Evolutionary conservation across 2,329 filamentous ascomycete genomes (phyloP).

Genomic region (Fonsecaea erecta): DNA sequence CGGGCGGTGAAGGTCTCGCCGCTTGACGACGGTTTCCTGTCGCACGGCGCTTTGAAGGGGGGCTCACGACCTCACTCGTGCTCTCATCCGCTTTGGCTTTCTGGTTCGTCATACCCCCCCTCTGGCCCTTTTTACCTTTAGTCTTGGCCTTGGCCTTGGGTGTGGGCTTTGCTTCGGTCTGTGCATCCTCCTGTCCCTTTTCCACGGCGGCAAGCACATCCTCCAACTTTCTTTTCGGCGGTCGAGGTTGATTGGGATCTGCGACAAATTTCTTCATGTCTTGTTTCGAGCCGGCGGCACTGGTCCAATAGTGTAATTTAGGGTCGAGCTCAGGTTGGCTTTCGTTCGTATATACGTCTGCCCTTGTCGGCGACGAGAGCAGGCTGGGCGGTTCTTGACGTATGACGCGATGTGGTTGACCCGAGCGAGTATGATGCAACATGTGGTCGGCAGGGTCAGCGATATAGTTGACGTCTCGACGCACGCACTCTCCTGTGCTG

Average conservation of each 20-base stretch:
- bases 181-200: background rate
- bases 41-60: background rate
- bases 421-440: background rate
- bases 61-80: background rate
- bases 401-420: background rate
- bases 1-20: background rate
- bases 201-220: background rate
- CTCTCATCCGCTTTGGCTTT: background rate
- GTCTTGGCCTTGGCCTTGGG: background rate
- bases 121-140: background rate
- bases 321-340: background rate
- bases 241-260: background rate
- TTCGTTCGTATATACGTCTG: background rate
- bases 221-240: background rate
- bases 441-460: background rate
- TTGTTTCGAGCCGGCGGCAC: background rate
- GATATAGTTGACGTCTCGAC: background rate
- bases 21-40: background rate
- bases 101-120: background rate
- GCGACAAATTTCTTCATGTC: background rate
- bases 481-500: background rate
- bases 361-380: background rate
- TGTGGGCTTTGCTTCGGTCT: background rate
- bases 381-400: background rate
- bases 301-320: background rate